Evolutionary conservation across 1,139 yeast species (phyloP).

Genomic region (Saccharomycopsis hybrid): DNA sequence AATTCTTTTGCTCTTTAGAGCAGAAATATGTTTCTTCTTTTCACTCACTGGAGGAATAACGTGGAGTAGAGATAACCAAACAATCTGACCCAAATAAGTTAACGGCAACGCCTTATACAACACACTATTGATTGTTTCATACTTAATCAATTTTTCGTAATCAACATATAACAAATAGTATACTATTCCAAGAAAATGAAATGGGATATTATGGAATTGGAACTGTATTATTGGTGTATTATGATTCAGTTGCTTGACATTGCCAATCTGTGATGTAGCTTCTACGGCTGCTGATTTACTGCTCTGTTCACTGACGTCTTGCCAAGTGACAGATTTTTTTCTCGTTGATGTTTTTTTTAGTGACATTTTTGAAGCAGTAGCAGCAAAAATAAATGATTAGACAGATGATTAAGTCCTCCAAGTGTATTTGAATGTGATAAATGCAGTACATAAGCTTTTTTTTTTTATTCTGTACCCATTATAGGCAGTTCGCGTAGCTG

Average conservation of each 20-base stretch:
- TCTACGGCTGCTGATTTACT: background rate
- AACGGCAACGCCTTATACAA: conserved; percentile 17
- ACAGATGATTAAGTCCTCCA: no score
- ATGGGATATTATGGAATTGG: conserved; percentile 15
- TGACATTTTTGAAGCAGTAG: conserved; percentile 7
- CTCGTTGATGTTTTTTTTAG: conserved; percentile 4
- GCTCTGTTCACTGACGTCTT: background rate
- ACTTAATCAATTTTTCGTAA: conserved; percentile 17
- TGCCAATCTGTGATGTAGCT: background rate
- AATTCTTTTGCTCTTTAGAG: background rate
- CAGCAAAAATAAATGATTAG: no score
- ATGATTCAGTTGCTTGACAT: background rate
- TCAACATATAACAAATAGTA: conserved; percentile 18
- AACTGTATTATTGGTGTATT: background rate
- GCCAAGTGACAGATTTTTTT: conserved; percentile 21
- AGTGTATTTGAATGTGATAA: no score
- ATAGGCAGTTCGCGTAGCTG: no score
- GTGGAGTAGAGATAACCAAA: conserved; percentile 13
- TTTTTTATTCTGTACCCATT: no score
- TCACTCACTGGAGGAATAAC: background rate
- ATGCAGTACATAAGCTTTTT: no score
- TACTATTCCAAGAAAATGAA: conserved; percentile 13
- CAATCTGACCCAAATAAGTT: conserved; percentile 16
- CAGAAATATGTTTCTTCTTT: background rate
- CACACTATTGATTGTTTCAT: conserved; percentile 15